These are phyloP conservation scores for Ananas comosus DNA, from an alignment of 176 grass and related monocot genomes.

Conservation along the genomic window DNA sequence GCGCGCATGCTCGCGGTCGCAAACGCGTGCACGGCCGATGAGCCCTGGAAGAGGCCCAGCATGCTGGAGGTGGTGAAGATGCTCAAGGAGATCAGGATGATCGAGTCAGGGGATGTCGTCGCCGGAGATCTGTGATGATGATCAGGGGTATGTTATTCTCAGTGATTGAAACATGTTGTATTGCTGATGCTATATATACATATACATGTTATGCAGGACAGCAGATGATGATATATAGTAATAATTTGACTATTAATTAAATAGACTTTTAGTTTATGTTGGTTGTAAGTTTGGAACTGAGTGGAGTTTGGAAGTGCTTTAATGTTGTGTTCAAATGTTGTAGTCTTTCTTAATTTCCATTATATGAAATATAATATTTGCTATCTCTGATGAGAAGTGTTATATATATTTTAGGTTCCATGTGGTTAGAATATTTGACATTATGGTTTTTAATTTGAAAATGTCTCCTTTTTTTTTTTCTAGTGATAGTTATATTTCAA, in stretches of 20 bases:
- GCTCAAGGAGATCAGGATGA: conserved; percentile 45
- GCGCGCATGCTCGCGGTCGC: conserved; percentile 45
- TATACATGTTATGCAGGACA: conserved; percentile 1
- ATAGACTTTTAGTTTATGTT: background rate
- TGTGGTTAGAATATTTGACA: background rate
- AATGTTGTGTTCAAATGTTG: too few relatives aligned
- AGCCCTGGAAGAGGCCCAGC: conserved; percentile 76
- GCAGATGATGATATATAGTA: background rate
- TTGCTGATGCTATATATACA: too few relatives aligned
- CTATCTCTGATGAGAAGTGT: too few relatives aligned
- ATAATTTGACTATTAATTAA: background rate
- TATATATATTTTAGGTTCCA: too few relatives aligned
- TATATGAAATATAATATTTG: too few relatives aligned
- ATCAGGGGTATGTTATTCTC: too few relatives aligned
- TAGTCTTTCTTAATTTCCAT: too few relatives aligned
- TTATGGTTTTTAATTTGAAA: background rate
- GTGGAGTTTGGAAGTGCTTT: background rate
- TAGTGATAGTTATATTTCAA: background rate
- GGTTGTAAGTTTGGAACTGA: background rate
- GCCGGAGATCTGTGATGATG: conserved; percentile 4
- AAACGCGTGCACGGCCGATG: conserved; percentile 47
- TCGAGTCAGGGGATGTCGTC: conserved; percentile 32
- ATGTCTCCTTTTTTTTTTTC: background rate
- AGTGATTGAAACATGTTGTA: too few relatives aligned
- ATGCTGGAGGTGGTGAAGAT: conserved; percentile 87